Evolutionary conservation across 1,284 basidiomycete genomes (phyloP).

Genomic region (Quambalaria eucalypti): DNA sequence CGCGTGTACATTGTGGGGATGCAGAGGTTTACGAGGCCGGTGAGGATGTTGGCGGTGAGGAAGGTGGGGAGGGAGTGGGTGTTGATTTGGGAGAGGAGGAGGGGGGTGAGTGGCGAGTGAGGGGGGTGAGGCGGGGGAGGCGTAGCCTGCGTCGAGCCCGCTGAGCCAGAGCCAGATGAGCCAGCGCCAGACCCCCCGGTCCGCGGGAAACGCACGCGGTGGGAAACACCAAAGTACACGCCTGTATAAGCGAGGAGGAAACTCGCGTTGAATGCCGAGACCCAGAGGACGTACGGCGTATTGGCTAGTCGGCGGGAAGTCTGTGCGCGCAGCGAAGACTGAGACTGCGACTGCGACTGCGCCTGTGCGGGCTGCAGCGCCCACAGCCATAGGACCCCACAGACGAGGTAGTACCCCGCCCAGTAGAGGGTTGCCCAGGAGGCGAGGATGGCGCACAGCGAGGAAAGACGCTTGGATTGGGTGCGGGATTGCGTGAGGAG

Average conservation of each 20-base stretch:
- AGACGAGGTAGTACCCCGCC: neutral
- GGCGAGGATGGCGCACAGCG: neutral
- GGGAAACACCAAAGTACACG: constrained; percentile 64
- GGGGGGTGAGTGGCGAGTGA: neutral
- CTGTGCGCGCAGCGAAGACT: neutral
- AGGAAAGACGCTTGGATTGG: neutral
- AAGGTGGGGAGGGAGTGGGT: neutral
- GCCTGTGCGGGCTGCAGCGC: too few relatives aligned
- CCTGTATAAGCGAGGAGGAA: constrained; percentile 74
- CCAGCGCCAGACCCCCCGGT: too few relatives aligned
- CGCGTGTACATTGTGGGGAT: constrained; percentile 73
- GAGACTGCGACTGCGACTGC: neutral
- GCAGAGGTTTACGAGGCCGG: constrained; percentile 73
- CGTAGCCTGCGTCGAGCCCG: constrained; percentile 58
- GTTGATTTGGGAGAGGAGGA: neutral
- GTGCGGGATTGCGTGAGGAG: too few relatives aligned
- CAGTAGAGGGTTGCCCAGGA: neutral
- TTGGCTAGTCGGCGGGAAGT: constrained; percentile 51
- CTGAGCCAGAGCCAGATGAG: too few relatives aligned
- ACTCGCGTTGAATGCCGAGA: constrained; percentile 75
- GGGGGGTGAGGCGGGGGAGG: neutral
- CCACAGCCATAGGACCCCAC: neutral
- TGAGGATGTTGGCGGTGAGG: constrained; percentile 66
- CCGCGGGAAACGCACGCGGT: too few relatives aligned
- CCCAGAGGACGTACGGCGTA: constrained; percentile 78